Base-by-base conservation (phyloP, 768 basidiomycete species). In the Boletus subparvulus region DNA sequence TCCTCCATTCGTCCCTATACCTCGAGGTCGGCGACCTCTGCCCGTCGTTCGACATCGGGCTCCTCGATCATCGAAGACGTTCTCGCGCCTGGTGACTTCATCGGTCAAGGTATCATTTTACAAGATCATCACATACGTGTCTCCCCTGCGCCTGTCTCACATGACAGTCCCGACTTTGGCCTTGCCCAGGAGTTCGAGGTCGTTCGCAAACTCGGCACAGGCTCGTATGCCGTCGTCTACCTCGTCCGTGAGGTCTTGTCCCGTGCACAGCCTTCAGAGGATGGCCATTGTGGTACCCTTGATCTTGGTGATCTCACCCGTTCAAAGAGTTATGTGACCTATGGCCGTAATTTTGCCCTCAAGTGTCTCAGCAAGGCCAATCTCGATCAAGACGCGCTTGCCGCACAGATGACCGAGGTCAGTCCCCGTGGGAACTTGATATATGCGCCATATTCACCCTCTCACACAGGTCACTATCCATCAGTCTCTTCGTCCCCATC, bases 351-450 rank as follows among this genome's bases (percentile, higher is more conserved):
- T 69, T 92, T 86, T 72, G 97, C 97, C n/a, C 83, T 98, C 75
- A 98, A 99, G 80, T 90, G 92, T 73, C 79, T 98, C 61, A 93
- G 92, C 71, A 98, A 98, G 75, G 89, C 87, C 50, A 89, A 98
- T 78, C 86, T 97, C 59, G 86, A 92, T 74, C 82, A 87, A 63
- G 94, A 96, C 51, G 88, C 90, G 61, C 78, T 97, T 65, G 83
- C 81, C 35, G 85, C 94, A 7, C 97, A 98, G 75, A 82, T 96
- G 76, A 85, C 92, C 65, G 96, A 98, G 84, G 91, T 90, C 61
- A 40, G 76, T 74, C 42, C 10, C 19, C 48, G 37, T 59, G 54
- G 44, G 39, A 62, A 36, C 52, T 45, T 33, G 14, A 3, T 45
- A 45, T 55, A 52, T 58, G 32, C 50, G 3, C 55, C 42, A 47